Conservation (phyloP, 2,329 filamentous ascomycete species). For the Lachnellula subtilissima region DNA sequence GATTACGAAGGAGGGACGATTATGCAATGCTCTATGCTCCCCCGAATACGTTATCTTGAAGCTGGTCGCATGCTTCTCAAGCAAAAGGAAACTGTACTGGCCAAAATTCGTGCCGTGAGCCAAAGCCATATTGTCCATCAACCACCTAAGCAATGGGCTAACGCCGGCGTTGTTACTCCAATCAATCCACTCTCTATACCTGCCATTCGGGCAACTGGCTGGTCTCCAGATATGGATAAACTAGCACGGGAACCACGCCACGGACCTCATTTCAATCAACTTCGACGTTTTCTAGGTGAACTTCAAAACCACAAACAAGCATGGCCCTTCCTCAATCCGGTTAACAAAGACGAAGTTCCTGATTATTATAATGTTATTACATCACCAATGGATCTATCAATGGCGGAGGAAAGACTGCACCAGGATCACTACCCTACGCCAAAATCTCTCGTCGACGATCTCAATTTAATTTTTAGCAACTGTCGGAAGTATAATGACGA, state of each 20-base stretch:
- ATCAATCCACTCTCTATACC: slow-evolving; percentile 85
- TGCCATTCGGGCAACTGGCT: slow-evolving; percentile 86
- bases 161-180: slow-evolving; percentile 50
- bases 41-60: slow-evolving; percentile 89
- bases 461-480: slow-evolving; percentile 86
- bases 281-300: slow-evolving; percentile 88
- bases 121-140: slow-evolving; percentile 83
- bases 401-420: slow-evolving; percentile 94
- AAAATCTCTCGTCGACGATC: slow-evolving; percentile 88
- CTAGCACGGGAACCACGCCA: slow-evolving; percentile 90
- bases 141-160: slow-evolving; percentile 82
- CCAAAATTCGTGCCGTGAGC: slow-evolving; percentile 88
- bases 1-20: slow-evolving; percentile 98
- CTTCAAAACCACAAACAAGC: slow-evolving; percentile 89
- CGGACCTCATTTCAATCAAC: slow-evolving; percentile 91
- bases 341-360: slow-evolving; percentile 93
- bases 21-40: slow-evolving; percentile 98
- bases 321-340: slow-evolving; percentile 92
- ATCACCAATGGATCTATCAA: slow-evolving; percentile 92
- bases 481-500: slow-evolving; percentile 96
- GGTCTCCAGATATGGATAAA: slow-evolving; percentile 98
- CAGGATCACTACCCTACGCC: slow-evolving; percentile 87
- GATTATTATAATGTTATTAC: slow-evolving; percentile 99
- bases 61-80: slow-evolving; percentile 90
- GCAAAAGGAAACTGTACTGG: slow-evolving; percentile 91